Base-by-base conservation (phyloP, 371 early-diverging fungal species). In the Coemansia sp. region DNA sequence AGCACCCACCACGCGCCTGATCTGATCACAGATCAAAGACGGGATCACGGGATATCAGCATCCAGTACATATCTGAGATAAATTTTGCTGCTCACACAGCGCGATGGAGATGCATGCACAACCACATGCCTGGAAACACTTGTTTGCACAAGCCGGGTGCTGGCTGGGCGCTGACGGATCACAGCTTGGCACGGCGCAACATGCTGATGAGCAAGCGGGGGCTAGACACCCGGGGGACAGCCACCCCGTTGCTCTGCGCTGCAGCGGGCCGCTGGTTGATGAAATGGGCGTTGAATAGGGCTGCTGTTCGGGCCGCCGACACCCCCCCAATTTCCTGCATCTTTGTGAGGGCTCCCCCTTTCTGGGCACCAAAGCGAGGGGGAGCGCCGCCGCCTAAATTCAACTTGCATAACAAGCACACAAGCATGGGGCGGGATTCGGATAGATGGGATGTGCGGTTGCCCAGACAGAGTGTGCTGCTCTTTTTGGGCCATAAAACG, bases 261-360 rank as follows among this genome's bases (percentile, higher is more conserved):
- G 54, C 54, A 54, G 54, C 24, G 54, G 54, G n/a, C 54, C 54
- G 54, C 28, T 24, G 54, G 54, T 54, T 54, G 54, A 54, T 54
- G 54, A 54, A 54, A 54, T 52, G 15, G 53, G 26, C 0, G 53
- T 32, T 32, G 32, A 41, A 41, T 12, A 26, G 53, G 53, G 54
- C 26, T 24, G 54, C 54, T 28, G 24, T 26, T n/a, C 54, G 54
- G 54, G 54, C 54, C 15, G 54, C 54, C 11, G 15, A 24, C 54
- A 26, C n/a, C 28, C 54, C 54, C 54, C 54, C 54, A 24, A 54
- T 54, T 54, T 54, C 53, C 15, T 52, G 53, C 53, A 17, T 17
- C 52, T 52, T 52, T 54, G 13, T 54, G 54, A 24, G 44, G 15
- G 15, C 12, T 4, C 23, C 13, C 13, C 54, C 54, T 28, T 28